phyloP scores from a whole-genome alignment of 768 basidiomycete species.

The Imleria badia region DNA sequence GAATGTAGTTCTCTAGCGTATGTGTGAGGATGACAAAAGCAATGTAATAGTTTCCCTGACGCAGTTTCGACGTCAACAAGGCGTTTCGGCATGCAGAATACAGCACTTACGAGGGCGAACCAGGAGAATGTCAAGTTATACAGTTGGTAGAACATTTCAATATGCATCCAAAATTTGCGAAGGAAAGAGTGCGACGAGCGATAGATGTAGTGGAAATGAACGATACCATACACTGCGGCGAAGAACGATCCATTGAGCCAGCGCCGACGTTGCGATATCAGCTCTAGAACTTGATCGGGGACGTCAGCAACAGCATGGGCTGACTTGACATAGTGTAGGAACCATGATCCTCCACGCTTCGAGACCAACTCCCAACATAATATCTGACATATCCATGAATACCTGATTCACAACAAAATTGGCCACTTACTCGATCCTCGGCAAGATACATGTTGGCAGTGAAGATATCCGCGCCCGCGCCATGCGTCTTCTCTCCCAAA shows the following conservation, averaged over 20 bases:
- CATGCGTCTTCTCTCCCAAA: conserved; percentile 93
- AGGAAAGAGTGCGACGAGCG: conserved; percentile 79
- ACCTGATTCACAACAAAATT: not conserved
- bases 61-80: not conserved
- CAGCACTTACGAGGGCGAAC: conserved; percentile 68
- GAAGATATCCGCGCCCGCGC: conserved; percentile 85
- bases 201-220: conserved; percentile 95
- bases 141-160: conserved; percentile 88
- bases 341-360: conserved; percentile 89
- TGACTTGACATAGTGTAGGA: conserved; percentile 94
- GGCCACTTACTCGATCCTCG: conserved; percentile 66
- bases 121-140: conserved; percentile 93
- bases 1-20: conserved; percentile 64
- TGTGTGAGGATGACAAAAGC: conserved; percentile 76
- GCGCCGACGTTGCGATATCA: conserved; percentile 91
- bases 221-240: conserved; percentile 86
- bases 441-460: conserved; percentile 97
- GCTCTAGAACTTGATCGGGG: conserved; percentile 90
- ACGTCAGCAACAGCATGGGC: conserved; percentile 93
- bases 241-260: conserved; percentile 99
- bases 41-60: conserved; percentile 90
- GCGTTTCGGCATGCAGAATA: not conserved
- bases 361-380: conserved; percentile 97
- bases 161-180: conserved; percentile 92
- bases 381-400: conserved; percentile 50